Evolutionary conservation across 164 flowering plant genomes (phyloP), one percentile per base, ranked within the genome.

Genomic region (Warburgia ugandensis): DNA sequence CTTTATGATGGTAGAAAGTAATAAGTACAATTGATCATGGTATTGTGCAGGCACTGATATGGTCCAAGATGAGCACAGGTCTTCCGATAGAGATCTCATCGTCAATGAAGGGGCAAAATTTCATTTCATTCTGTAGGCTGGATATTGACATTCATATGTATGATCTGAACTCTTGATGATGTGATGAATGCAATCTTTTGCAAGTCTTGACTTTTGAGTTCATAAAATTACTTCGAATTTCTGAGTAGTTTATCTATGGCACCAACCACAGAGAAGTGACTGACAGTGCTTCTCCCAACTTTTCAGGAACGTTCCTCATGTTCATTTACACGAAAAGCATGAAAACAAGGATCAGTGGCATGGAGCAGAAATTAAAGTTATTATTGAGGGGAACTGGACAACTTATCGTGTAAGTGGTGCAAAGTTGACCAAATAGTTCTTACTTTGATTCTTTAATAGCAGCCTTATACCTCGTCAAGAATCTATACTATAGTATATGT

Each of bases 21-120:
- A 16, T 13, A 10, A 3, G 2, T 49, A 30, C 61, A 45, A 53
- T 33, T 22, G 6, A 27, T 58, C 20, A n/a, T 58, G 52, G 37
- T 3, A 11, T 51, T 54, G 13, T 72, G 61, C 88, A 92, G 99
- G 99, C 99, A 39, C 58, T 92, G 60, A 92, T 92, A 62, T 92
- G 99, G 99, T 92, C 99, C 58, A 88, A 92, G 66, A 92, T 92
- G 96, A 88, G 96, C 64, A 92, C 97, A 23, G 99, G 99, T 17
- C 87, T 88, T 64, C 99, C 99, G 21, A 92, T 92, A 62, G 99
- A 88, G 72, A 88, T 92, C 49, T 71, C 70, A 21, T 86, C 99
- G 58, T 79, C 97, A 63, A 84, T 89, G 92, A 73, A 32, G 61
- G 68, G 78, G 36, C 97, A 92, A 61, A 78, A 55, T 56, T 88